Evolutionary conservation across 345 rosid genomes (phyloP), one percentile per base, ranked within the genome.

Genomic region (Linum trigynum): DNA sequence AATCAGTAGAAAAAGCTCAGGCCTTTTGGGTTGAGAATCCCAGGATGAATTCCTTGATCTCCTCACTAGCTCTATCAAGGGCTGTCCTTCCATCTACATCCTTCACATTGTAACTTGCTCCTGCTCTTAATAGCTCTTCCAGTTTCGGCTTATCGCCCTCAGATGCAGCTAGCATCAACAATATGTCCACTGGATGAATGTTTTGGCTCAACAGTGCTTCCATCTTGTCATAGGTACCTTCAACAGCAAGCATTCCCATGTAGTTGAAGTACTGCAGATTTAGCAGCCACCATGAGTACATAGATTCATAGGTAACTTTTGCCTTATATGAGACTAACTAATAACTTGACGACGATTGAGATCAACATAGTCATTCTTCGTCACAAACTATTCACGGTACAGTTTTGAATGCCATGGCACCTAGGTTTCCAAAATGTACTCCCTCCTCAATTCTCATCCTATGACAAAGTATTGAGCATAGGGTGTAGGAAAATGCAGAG

Each of bases 241-340:
- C 96, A 1, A 89, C 92, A 0, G 91, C 96, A 69, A 92, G 95
- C 95, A 92, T 92, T 45, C 96, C 96, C 92, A 92, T 89, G 74
- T 92, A 89, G 79, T 92, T 92, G 69, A 92, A 89, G 75, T 89
- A 92, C 95, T 89, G 84, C 83, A 82, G 64, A 55, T 2, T 14
- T 23, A 3, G 17, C 32, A 57, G 32, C 7, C 17, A 6, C 17
- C 35, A 35, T 57, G 10, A 57, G 35, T 9, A 6, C 7, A 57
- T 41, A 23, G 32, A 23, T 23, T 23, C 32, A 23, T 23, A 23
- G 32, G 32, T 23, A 23, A 23, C 32, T 23, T 23, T 23, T 23
- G 32, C 32, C 32, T 23, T 23, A 23, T 23, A 23, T 1, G 32
- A 23, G 32, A 23, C 32, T 23, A 23, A 23, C 32, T 23, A 23